Evolutionary conservation across 768 basidiomycete genomes (phyloP), one percentile per base, ranked within the genome.

Genomic region (Boletus coccyginus): DNA sequence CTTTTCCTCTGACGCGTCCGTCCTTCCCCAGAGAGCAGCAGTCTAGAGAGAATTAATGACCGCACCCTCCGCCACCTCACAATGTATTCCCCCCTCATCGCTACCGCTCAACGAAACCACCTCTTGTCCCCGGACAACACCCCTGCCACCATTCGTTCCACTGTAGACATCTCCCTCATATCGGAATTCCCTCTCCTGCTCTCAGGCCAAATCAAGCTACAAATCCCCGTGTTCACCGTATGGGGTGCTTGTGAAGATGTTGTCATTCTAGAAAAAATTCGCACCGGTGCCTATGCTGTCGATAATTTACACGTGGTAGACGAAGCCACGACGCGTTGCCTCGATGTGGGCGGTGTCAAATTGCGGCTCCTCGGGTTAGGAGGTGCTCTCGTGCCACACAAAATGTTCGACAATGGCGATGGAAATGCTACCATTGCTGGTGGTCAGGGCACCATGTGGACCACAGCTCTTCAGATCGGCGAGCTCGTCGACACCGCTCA

Each of bases 221-320:
- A 87, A 52, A 83, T 98, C 10, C 97, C 97, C 43, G 93, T 98
- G 13, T 99, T 88, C 75, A 94, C 95, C 51, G 92, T 98, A 38
- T 96, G 92, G 85, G 97, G 97, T 29, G 92, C 96, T 24, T 97
- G 96, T 67, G 97, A 99, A 74, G 97, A 99, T 68, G 93, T 99
- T 39, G 64, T 84, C 49, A 82, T 99, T 42, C 78, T 98, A 60
- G 97, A 98, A 78, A 95, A 93, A 72, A 89, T 98, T 75, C 87
- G 97, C 63, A 77, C 86, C 16, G 86, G 86, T 35, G 77, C 87
- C 48, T 94, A 94, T 73, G 75, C 82, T 59, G 86, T 98, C 61
- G 85, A 90, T 61, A 99, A 98, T 71, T 82, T 99, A 44, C 87
- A 90, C 68, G 80, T 99, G 59, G 76, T 99, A 38, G 95, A 98